Evolutionary conservation across 495 filamentous ascomycete species (phyloP).

Genomic region (Penicillium simplicissimum): DNA sequence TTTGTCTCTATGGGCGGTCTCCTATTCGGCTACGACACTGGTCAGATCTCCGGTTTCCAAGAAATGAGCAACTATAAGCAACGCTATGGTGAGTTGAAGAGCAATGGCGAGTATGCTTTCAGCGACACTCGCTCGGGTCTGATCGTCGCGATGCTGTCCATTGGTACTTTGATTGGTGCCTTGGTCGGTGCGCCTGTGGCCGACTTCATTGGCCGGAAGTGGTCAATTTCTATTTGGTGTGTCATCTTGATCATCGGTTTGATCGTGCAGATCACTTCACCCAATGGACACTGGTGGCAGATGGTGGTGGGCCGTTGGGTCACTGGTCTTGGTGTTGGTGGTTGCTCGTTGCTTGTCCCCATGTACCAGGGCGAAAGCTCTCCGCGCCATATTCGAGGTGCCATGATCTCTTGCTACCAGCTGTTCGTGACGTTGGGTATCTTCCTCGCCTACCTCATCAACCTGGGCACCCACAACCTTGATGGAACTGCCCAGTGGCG

Average conservation of each 20-base stretch:
- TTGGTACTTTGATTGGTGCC: slow-evolving; percentile 68
- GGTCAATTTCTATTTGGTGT: slow-evolving; percentile 55
- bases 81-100: slow-evolving; percentile 42
- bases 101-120: slow-evolving; percentile 39
- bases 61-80: slow-evolving; percentile 55
- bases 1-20: slow-evolving; percentile 70
- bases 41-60: slow-evolving; percentile 61
- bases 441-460: slow-evolving; percentile 76
- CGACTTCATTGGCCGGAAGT: slow-evolving; percentile 53
- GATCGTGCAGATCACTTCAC: slow-evolving; percentile 64
- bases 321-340: slow-evolving; percentile 69
- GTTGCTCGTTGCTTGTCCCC: slow-evolving; percentile 67
- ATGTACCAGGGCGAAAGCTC: slow-evolving; percentile 75
- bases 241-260: slow-evolving; percentile 64
- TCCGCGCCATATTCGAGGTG: slow-evolving; percentile 64
- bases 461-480: slow-evolving; percentile 65
- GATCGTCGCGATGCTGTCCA: slow-evolving; percentile 59
- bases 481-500: slow-evolving; percentile 63
- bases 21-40: slow-evolving; percentile 54
- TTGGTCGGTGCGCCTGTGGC: slow-evolving; percentile 58
- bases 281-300: slow-evolving; percentile 53
- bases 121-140: slow-evolving; percentile 53
- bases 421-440: slow-evolving; percentile 87
- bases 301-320: slow-evolving; percentile 57
- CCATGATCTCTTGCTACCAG: slow-evolving; percentile 74